phyloP scores from a whole-genome alignment of 164 flowering plant genomes.

The Dillenia turbinata region DNA sequence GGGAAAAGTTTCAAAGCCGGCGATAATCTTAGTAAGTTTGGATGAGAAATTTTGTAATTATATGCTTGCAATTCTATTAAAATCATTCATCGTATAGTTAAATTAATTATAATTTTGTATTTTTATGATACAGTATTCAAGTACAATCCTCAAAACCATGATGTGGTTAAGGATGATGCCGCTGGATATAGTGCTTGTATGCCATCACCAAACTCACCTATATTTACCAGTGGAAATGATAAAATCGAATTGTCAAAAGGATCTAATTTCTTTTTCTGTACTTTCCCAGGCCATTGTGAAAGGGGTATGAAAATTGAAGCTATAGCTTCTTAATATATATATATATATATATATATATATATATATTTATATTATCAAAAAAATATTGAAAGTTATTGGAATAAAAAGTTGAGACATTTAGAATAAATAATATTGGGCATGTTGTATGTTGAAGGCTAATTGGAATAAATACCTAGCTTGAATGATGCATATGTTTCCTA shows the following conservation, averaged over 20 bases:
- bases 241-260: constrained; percentile 19
- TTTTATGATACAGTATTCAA: constrained; percentile 12
- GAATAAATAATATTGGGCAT: too few species aligned
- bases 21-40: constrained; percentile 13
- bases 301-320: constrained; percentile 22
- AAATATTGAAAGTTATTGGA: too few species aligned
- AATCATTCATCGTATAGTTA: too few species aligned
- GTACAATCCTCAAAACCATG: constrained; percentile 10
- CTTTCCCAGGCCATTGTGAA: constrained; percentile 18
- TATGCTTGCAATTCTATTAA: background rate
- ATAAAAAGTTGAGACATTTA: too few species aligned
- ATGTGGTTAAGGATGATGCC: constrained; percentile 13
- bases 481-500: too few species aligned
- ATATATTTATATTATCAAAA: too few species aligned
- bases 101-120: background rate
- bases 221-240: constrained; percentile 19
- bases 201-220: constrained; percentile 3
- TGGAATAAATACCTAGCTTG: too few species aligned
- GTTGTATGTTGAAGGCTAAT: too few species aligned
- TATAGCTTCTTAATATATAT: constrained; percentile 8
- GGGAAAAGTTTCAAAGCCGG: constrained; percentile 26
- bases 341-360: too few species aligned
- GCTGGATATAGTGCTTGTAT: constrained; percentile 15
- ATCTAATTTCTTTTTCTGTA: constrained; percentile 26
- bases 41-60: background rate